Conservation (phyloP, 192 early-diverging fungal genomes). For the Coemansia erecta region DNA sequence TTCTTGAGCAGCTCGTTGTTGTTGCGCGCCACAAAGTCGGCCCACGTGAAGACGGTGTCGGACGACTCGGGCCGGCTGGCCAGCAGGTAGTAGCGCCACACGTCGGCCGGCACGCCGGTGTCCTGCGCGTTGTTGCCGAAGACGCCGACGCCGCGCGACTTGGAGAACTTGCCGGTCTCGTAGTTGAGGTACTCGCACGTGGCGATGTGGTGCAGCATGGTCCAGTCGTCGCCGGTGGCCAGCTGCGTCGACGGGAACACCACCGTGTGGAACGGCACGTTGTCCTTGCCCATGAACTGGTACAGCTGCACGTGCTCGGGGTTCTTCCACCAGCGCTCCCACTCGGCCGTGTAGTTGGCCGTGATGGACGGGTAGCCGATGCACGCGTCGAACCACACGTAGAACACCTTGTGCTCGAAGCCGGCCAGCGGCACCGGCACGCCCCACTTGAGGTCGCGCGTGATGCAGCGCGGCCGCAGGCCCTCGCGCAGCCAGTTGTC, state of each 20-base stretch:
- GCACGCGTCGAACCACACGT: constrained; percentile 99
- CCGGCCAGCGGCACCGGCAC: constrained; percentile 84
- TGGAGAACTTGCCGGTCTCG: constrained; percentile 95
- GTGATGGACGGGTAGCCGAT: constrained; percentile 99
- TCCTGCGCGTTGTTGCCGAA: constrained; percentile 95
- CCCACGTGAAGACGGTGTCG: constrained; percentile 93
- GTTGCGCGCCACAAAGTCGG: constrained; percentile 88
- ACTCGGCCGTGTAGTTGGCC: constrained; percentile 88
- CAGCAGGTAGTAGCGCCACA: constrained; percentile 97
- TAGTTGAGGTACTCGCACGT: constrained; percentile 98
- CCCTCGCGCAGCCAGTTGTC: constrained; percentile 93
- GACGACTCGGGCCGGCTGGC: constrained; percentile 87
- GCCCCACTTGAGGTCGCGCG: constrained; percentile 98
- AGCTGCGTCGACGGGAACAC: constrained; percentile 91
- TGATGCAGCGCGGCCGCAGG: constrained; percentile 90
- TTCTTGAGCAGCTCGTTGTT: constrained; percentile 95
- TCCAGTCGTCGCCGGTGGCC: constrained; percentile 88
- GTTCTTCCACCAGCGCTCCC: constrained; percentile 99
- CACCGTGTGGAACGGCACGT: constrained; percentile 98
- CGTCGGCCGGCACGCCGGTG: constrained; percentile 83
- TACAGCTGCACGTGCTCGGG: constrained; percentile 91
- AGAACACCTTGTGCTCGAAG: constrained; percentile 92
- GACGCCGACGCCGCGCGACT: constrained; percentile 92
- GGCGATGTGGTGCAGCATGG: constrained; percentile 85
- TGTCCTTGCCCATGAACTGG: constrained; percentile 99